These are phyloP conservation scores for Eucalyptus lansdowneana DNA, from an alignment of 345 rosid species.

Conservation along the genomic window DNA sequence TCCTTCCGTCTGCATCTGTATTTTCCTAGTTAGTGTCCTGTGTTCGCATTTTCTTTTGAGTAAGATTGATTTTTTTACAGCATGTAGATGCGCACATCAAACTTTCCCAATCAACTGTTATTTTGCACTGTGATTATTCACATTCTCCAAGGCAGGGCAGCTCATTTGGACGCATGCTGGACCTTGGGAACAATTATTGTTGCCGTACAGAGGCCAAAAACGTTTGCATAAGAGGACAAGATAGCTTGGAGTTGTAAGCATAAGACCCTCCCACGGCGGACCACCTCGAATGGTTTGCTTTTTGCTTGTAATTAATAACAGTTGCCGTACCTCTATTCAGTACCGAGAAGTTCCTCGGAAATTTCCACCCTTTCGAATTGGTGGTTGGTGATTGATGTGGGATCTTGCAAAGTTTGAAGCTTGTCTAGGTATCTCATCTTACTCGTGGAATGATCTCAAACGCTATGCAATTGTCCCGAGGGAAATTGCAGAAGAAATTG, in stretches of 20 bases:
- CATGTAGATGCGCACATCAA: neutral
- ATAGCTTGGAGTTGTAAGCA: neutral
- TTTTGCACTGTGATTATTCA: neutral
- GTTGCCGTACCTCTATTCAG: neutral
- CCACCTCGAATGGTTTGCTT: neutral
- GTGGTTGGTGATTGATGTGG: neutral
- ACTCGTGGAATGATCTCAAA: neutral
- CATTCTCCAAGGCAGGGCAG: neutral
- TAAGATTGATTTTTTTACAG: neutral
- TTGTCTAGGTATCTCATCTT: neutral
- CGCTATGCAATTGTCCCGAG: neutral
- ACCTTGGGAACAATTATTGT: neutral
- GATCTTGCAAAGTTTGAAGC: neutral
- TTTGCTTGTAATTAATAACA: neutral
- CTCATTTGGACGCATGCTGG: neutral
- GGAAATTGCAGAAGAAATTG: neutral
- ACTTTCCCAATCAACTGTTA: neutral
- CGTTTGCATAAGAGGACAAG: neutral
- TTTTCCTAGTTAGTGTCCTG: neutral
- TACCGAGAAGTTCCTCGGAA: neutral
- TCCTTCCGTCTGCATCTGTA: neutral
- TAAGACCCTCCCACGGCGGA: neutral
- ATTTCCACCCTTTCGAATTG: neutral
- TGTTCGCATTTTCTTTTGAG: neutral
- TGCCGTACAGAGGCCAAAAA: neutral